phyloP scores from a whole-genome alignment of 768 basidiomycete species.

The Podaxis sp. region DNA sequence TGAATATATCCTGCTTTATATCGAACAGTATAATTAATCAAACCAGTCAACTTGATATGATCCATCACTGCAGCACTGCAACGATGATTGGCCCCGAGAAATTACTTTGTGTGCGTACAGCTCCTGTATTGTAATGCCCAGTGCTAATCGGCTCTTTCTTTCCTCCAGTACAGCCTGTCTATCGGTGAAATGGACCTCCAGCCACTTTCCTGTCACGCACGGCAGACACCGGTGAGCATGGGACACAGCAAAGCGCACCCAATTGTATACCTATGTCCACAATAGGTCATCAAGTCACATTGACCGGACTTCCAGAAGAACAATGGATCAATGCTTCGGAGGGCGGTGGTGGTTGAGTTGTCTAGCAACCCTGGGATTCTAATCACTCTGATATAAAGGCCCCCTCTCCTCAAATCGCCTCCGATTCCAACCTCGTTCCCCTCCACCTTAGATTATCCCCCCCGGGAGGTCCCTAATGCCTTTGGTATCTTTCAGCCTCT shows the following conservation, averaged over 20 bases:
- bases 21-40: too few relatives aligned
- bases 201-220: not conserved
- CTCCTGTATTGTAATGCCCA: not conserved
- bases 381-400: not conserved
- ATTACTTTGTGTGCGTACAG: too few relatives aligned
- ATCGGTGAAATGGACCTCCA: not conserved
- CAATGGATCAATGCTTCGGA: conserved; percentile 7
- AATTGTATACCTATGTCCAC: not conserved
- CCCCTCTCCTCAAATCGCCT: not conserved
- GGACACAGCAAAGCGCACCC: not conserved
- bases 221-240: not conserved
- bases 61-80: too few relatives aligned
- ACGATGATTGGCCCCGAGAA: too few relatives aligned
- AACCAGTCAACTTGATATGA: too few relatives aligned
- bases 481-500: conserved; percentile 45
- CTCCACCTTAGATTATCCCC: not conserved
- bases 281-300: conserved; percentile 3
- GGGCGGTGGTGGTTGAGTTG: not conserved
- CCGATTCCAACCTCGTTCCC: not conserved
- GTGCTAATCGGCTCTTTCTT: not conserved
- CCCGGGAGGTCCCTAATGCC: not conserved
- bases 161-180: not conserved
- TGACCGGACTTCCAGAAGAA: conserved; percentile 3
- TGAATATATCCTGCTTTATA: too few relatives aligned
- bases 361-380: not conserved